A percentile compares a stretch with the other conserved stretches of the same genome.
phyloP scores from a whole-genome alignment of 495 filamentous ascomycete species.

The Rostrohypoxylon terebratum region DNA sequence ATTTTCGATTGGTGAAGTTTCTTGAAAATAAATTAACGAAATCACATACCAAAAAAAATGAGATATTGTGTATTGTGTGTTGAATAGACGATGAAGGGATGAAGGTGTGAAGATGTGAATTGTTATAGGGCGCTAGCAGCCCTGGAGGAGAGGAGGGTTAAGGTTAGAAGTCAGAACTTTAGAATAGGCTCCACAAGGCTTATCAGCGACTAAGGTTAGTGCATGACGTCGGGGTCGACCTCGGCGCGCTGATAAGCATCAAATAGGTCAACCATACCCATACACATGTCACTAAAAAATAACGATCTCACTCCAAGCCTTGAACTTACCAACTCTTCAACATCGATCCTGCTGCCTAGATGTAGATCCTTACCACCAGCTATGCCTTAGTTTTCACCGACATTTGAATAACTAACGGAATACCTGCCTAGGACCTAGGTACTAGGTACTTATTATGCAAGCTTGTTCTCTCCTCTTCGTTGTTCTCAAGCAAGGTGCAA shows the following conservation, averaged over 20 bases:
- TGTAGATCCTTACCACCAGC: constrained; percentile 13
- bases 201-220: neutral
- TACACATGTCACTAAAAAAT: neutral
- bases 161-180: too few relatives aligned
- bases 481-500: constrained; percentile 2
- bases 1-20: too few relatives aligned
- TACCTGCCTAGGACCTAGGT: too few relatives aligned
- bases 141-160: too few relatives aligned
- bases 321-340: neutral
- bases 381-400: constrained; percentile 21
- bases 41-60: too few relatives aligned
- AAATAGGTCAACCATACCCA: neutral
- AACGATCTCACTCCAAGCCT: constrained; percentile 17
- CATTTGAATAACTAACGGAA: neutral
- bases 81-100: neutral
- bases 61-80: too few relatives aligned
- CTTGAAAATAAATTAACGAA: too few relatives aligned
- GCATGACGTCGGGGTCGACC: neutral
- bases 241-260: neutral
- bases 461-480: constrained; percentile 8
- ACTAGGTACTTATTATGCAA: constrained; percentile 15
- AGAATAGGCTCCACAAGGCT: neutral
- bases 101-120: too few relatives aligned
- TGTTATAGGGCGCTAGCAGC: neutral
- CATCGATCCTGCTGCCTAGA: constrained; percentile 3